Evolutionary conservation across 75 land plant species (phyloP).

Genomic region (Picea sitchensis): DNA sequence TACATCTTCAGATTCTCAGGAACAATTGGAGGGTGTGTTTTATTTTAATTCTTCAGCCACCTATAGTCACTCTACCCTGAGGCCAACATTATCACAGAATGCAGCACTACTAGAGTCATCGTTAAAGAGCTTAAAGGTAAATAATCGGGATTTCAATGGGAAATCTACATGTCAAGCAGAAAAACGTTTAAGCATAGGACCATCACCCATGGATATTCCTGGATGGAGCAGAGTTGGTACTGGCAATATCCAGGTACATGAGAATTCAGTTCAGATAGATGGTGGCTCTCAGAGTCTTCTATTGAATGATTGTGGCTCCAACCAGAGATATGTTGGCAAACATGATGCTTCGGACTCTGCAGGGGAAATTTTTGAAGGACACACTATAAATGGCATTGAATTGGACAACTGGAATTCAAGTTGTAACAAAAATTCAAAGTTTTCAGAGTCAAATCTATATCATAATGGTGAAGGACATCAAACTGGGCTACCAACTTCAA

Average conservation of each 20-base stretch:
- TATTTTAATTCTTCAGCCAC: not conserved
- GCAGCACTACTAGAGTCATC: not conserved
- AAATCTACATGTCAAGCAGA: not conserved
- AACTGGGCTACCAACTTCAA: not conserved
- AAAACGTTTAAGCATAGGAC: not conserved
- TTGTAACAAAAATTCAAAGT: not conserved
- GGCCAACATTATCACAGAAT: not conserved
- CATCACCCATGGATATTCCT: slow-evolving; percentile 2
- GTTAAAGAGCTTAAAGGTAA: not conserved
- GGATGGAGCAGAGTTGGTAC: not conserved
- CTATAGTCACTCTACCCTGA: not conserved
- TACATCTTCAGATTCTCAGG: not conserved
- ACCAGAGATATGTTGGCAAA: not conserved
- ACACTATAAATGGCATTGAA: not conserved
- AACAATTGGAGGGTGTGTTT: not conserved
- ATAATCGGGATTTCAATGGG: slow-evolving; percentile 2
- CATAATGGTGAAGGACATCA: not conserved
- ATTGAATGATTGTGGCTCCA: not conserved
- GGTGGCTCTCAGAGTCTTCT: not conserved
- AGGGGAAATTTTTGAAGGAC: slow-evolving; percentile 6
- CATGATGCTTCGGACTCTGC: not conserved
- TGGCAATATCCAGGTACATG: not conserved
- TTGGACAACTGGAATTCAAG: not conserved
- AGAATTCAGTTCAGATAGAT: slow-evolving; percentile 5
- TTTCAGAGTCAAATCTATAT: not conserved